phyloP scores from a whole-genome alignment of 2,329 filamentous ascomycete species.

The Colletotrichum acutatum region DNA sequence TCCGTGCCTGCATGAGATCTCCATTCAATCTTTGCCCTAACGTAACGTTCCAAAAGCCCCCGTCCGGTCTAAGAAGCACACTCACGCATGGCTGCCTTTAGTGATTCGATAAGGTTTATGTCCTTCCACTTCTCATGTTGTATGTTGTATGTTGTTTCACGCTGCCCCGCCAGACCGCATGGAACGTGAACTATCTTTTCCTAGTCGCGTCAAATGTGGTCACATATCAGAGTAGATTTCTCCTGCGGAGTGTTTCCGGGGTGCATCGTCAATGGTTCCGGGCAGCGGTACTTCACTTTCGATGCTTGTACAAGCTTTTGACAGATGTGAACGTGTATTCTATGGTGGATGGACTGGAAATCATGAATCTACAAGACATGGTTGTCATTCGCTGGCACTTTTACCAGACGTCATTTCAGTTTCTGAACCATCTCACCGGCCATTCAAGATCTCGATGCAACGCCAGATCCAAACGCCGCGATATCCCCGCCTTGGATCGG shows the following conservation, averaged over 20 bases:
- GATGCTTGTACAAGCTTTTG: too few species aligned
- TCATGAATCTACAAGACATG: too few species aligned
- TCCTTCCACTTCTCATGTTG: neutral
- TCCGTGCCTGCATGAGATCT: neutral
- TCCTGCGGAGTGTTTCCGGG: too few species aligned
- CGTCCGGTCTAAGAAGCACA: neutral
- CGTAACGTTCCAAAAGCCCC: constrained; percentile 9
- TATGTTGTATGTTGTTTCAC: too few species aligned
- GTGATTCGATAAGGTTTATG: neutral
- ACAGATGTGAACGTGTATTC: too few species aligned
- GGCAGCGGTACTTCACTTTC: too few species aligned
- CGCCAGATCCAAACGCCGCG: neutral
- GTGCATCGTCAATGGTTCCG: too few species aligned
- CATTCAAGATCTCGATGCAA: neutral
- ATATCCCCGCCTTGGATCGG: neutral
- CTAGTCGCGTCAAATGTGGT: too few species aligned
- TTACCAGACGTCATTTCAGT: neutral
- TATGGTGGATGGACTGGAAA: too few species aligned
- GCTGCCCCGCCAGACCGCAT: neutral
- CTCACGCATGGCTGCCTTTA: constrained; percentile 1
- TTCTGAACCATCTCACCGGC: neutral
- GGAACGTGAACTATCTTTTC: neutral
- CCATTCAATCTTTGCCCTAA: neutral
- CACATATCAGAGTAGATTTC: too few species aligned
- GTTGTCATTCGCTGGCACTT: too few species aligned